These are phyloP conservation scores for Debaryomyces nepalensis DNA, from an alignment of 1,139 yeast species.

Conservation along the genomic window DNA sequence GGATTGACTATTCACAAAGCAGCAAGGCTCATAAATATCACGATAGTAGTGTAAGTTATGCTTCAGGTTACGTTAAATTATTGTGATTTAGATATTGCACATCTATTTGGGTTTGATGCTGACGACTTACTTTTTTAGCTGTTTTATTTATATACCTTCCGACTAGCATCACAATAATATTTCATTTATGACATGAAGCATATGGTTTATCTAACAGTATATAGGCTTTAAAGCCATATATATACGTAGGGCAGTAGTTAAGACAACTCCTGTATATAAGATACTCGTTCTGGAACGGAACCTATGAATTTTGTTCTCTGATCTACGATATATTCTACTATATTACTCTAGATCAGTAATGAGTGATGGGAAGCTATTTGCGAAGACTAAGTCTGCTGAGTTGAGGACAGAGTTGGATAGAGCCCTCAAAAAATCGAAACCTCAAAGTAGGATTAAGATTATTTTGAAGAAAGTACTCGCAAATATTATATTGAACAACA, in stretches of 20 bases:
- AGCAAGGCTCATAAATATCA: conserved; percentile 48
- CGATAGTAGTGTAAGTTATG: conserved; percentile 90
- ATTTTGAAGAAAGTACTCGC: conserved; percentile 80
- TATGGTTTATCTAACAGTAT: too few species aligned
- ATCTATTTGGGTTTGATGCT: background rate
- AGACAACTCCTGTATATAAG: conserved; percentile 8
- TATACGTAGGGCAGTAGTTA: too few species aligned
- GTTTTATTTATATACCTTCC: background rate
- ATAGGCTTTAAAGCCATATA: too few species aligned
- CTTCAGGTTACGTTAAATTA: conserved; percentile 66
- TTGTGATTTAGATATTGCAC: background rate
- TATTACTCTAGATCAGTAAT: conserved; percentile 21
- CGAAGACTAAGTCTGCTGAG: conserved; percentile 55
- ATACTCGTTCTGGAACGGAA: too few species aligned
- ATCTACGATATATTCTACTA: background rate
- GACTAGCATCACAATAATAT: too few species aligned
- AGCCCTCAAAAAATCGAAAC: conserved; percentile 58
- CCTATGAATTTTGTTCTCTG: background rate
- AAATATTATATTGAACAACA: conserved; percentile 80
- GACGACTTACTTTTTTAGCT: background rate
- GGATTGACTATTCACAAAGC: conserved; percentile 89
- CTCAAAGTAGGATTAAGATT: conserved; percentile 53
- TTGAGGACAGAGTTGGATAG: conserved; percentile 58
- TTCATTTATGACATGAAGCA: too few species aligned
- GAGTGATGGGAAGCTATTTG: conserved; percentile 51